These are phyloP conservation scores for Omphalea diandra DNA, from an alignment of 441 rosid species.

Conservation along the genomic window DNA sequence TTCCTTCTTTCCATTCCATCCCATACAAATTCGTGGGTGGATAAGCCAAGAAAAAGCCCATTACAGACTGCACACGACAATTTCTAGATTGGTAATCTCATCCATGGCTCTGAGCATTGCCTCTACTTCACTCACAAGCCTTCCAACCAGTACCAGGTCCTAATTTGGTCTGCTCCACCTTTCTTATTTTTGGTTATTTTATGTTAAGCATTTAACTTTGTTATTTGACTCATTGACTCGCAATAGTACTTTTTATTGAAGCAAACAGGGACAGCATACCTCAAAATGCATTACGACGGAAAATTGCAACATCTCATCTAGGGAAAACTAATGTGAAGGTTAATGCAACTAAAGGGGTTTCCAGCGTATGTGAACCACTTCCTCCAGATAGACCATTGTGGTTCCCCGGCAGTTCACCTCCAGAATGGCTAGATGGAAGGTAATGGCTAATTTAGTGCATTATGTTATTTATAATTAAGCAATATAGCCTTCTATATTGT, in stretches of 20 bases:
- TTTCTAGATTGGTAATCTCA: constrained; percentile 24
- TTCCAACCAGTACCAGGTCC: constrained; percentile 34
- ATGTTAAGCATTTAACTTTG: neutral
- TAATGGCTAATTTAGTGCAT: too few relatives aligned
- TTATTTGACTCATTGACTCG: neutral
- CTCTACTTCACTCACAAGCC: constrained; percentile 44
- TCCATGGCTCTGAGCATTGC: constrained; percentile 62
- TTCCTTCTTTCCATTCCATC: too few relatives aligned
- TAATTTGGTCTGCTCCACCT: neutral
- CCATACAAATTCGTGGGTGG: neutral
- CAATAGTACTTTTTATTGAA: neutral
- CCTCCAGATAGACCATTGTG: constrained; percentile 94
- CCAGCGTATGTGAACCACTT: constrained; percentile 84
- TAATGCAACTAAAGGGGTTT: constrained; percentile 74
- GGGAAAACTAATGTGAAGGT: constrained; percentile 28
- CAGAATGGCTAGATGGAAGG: constrained; percentile 97
- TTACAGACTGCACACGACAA: neutral
- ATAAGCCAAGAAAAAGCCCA: constrained; percentile 15
- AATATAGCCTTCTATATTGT: too few relatives aligned
- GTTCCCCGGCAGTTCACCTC: constrained; percentile 92
- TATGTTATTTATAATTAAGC: too few relatives aligned
- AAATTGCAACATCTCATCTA: constrained; percentile 4
- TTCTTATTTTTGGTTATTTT: neutral
- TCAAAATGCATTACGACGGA: constrained; percentile 20
- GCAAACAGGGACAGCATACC: constrained; percentile 32